These are phyloP conservation scores for Penicillium sp. DNA, from an alignment of 2,329 filamentous ascomycete genomes.

Conservation along the genomic window DNA sequence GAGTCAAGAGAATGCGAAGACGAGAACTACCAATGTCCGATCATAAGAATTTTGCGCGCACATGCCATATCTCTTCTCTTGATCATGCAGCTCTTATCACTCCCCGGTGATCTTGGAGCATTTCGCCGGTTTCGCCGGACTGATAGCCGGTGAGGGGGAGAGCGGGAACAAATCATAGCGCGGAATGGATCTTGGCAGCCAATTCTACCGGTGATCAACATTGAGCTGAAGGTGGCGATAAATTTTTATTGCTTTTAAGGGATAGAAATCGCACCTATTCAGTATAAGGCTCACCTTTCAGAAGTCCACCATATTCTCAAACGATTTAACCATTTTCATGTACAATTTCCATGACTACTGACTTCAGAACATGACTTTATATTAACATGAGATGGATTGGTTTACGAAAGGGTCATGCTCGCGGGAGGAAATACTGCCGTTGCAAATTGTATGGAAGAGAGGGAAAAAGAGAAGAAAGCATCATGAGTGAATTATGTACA, in stretches of 20 bases:
- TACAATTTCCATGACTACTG: too few relatives aligned
- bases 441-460: too few relatives aligned
- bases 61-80: conserved; percentile 1
- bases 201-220: neutral
- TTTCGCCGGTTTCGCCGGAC: conserved; percentile 10
- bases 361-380: too few relatives aligned
- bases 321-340: too few relatives aligned
- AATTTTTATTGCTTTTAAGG: neutral
- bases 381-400: too few relatives aligned
- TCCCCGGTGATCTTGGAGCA: conserved; percentile 2
- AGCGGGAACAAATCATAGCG: conserved; percentile 9
- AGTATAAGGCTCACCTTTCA: neutral
- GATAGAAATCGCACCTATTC: neutral
- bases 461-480: too few relatives aligned
- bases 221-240: neutral
- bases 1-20: neutral
- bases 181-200: neutral
- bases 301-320: too few relatives aligned
- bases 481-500: too few relatives aligned
- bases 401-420: too few relatives aligned
- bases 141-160: conserved; percentile 6
- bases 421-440: too few relatives aligned
- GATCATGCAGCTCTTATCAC: conserved; percentile 13
- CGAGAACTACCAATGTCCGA: neutral
- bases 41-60: conserved; percentile 1